Evolutionary conservation across 176 grass and related monocot species (phyloP).

Genomic region (Dactylis glomerata): DNA sequence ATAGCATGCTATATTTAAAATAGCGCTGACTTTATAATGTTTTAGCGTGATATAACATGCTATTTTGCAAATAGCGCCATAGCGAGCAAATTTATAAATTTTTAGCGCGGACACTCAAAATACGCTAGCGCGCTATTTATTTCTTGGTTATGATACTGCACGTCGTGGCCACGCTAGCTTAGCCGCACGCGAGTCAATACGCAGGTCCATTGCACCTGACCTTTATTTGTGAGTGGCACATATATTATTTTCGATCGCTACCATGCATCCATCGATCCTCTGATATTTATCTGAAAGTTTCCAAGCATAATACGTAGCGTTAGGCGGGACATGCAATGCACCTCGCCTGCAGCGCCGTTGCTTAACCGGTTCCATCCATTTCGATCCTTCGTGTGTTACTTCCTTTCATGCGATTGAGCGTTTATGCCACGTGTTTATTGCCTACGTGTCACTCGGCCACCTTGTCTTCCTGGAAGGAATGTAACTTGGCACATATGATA

Average conservation of each 20-base stretch:
- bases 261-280: not conserved
- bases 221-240: not conserved
- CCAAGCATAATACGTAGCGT: not conserved
- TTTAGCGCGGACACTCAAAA: too few species aligned
- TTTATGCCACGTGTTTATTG: not conserved
- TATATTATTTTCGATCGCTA: not conserved
- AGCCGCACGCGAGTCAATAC: not conserved
- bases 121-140: too few species aligned
- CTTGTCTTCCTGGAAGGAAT: not conserved
- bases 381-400: not conserved
- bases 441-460: not conserved
- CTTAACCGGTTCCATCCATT: not conserved
- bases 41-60: too few species aligned
- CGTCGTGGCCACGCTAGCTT: not conserved
- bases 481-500: not conserved
- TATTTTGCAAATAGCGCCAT: too few species aligned
- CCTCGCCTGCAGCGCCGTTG: not conserved
- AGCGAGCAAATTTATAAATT: too few species aligned
- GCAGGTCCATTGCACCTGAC: not conserved
- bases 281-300: not conserved
- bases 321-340: not conserved
- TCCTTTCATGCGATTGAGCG: not conserved
- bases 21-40: too few species aligned
- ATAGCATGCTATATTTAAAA: too few species aligned
- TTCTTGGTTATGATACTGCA: not conserved